phyloP scores from a whole-genome alignment of 2,329 filamentous ascomycete species.

The Sclerotinia sclerotiorum region DNA sequence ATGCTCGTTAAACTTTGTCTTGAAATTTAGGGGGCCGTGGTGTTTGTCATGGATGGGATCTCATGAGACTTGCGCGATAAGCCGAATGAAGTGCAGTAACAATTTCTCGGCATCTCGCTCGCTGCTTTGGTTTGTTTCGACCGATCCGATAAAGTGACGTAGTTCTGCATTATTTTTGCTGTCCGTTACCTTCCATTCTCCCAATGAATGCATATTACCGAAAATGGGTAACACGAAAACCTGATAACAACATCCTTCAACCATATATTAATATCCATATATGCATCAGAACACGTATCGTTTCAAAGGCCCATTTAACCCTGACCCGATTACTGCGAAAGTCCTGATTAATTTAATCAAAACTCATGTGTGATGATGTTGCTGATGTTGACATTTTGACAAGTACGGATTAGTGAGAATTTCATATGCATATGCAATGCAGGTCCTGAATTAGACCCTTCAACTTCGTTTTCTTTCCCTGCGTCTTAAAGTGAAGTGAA shows the following conservation, averaged over 20 bases:
- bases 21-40: background rate
- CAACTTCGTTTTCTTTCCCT: background rate
- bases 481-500: background rate
- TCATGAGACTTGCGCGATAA: background rate
- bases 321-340: background rate
- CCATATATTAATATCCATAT: background rate
- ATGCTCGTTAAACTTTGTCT: background rate
- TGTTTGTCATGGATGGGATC: background rate
- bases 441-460: background rate
- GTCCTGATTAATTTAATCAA: background rate
- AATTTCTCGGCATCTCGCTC: background rate
- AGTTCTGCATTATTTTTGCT: background rate
- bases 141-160: background rate
- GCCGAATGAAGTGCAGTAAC: background rate
- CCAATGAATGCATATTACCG: constrained; percentile 4
- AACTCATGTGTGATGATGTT: constrained; percentile 13
- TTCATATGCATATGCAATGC: constrained; percentile 15
- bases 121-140: background rate
- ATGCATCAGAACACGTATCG: background rate
- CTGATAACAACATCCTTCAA: constrained; percentile 6
- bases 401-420: background rate
- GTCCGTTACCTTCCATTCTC: background rate
- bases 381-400: background rate
- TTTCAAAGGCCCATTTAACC: background rate
- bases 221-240: constrained; percentile 7